Percentiles rank a stretch among this genome's conserved stretches.
Evolutionary conservation across 495 filamentous ascomycete genomes (phyloP).

Genomic region (Letharia columbiana): DNA sequence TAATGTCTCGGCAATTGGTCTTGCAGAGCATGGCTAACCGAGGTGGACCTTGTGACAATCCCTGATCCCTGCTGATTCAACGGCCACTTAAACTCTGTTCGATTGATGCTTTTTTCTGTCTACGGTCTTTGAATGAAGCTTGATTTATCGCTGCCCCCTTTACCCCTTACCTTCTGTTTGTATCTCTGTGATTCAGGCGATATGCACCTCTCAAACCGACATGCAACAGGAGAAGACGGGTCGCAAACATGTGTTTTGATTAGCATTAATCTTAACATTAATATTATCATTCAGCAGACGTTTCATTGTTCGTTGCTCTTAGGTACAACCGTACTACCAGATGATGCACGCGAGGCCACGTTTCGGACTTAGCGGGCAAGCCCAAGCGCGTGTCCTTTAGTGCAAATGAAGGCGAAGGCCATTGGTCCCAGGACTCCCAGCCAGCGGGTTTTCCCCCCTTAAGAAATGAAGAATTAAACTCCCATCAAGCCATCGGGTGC

Average conservation of each 20-base stretch:
- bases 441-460: background rate
- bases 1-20: background rate
- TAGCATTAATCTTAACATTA: background rate
- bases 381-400: conserved; percentile 5
- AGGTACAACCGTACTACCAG: background rate
- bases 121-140: background rate
- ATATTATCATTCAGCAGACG: background rate
- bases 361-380: background rate
- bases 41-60: background rate
- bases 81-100: background rate
- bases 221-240: background rate
- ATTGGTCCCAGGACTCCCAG: background rate
- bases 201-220: background rate
- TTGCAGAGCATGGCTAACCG: conserved; percentile 1
- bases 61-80: background rate
- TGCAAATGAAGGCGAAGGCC: background rate
- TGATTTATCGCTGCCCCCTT: background rate
- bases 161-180: background rate
- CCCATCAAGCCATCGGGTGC: conserved; percentile 3
- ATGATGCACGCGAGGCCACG: conserved; percentile 2
- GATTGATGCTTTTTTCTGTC: background rate
- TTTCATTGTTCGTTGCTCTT: conserved; percentile 7
- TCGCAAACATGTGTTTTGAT: background rate
- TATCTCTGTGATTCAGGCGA: background rate
- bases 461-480: background rate